Evolutionary conservation across 2,329 filamentous ascomycete species (phyloP).

Genomic region (Ophiostoma australiae): DNA sequence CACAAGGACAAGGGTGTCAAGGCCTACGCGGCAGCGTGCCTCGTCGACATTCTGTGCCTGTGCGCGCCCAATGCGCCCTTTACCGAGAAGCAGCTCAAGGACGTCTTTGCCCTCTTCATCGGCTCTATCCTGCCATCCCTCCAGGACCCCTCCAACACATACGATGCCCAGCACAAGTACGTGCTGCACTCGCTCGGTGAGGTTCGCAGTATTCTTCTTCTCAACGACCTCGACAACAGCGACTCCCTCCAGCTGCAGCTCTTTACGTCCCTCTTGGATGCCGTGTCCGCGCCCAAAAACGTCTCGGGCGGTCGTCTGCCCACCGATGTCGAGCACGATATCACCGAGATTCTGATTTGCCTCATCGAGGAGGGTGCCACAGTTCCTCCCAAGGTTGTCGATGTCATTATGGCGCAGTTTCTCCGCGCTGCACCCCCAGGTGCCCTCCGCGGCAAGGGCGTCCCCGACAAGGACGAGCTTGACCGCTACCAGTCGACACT

Average conservation of each 20-base stretch:
- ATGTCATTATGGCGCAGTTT: constrained; percentile 94
- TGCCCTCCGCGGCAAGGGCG: constrained; percentile 54
- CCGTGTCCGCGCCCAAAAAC: constrained; percentile 72
- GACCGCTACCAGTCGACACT: constrained; percentile 79
- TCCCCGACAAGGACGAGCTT: constrained; percentile 44
- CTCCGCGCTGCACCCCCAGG: constrained; percentile 74
- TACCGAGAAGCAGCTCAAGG: constrained; percentile 85
- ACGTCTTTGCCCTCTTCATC: constrained; percentile 88
- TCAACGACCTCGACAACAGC: constrained; percentile 79
- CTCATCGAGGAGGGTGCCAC: constrained; percentile 80
- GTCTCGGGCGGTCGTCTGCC: constrained; percentile 75
- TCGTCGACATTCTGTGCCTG: constrained; percentile 87
- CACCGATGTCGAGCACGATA: constrained; percentile 89
- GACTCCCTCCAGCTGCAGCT: constrained; percentile 74
- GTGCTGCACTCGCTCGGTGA: constrained; percentile 83
- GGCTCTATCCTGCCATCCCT: constrained; percentile 77
- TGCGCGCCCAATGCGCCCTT: constrained; percentile 95
- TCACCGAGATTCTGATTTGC: constrained; percentile 78
- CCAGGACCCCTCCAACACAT: constrained; percentile 79
- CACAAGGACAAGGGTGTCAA: constrained; percentile 94
- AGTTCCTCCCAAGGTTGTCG: constrained; percentile 76
- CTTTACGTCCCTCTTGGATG: constrained; percentile 88
- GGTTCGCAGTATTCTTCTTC: constrained; percentile 88
- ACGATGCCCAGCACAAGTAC: constrained; percentile 89
- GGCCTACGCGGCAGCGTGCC: constrained; percentile 80